Base-by-base conservation (phyloP, 768 basidiomycete genomes). In the Panellus pusillus region DNA sequence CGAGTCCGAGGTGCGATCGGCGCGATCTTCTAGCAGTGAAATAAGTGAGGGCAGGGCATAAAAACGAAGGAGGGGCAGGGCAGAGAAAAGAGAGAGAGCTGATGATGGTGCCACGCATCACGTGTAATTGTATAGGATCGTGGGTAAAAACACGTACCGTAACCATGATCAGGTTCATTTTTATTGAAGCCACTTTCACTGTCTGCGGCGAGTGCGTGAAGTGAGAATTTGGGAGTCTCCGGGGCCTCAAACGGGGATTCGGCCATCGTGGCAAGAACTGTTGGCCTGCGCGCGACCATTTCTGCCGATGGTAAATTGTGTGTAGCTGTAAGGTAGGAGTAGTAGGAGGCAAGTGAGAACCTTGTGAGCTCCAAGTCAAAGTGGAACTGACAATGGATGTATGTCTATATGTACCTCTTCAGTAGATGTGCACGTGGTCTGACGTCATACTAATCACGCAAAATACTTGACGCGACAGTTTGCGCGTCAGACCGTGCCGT, bases 1-100 rank as follows among this genome's bases (percentile, higher is more conserved):
- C 2, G 49, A n/a, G 2, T 27, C 49, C 18, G 35, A 0, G 9
- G 46, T 24, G 9, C n/a, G 45, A 50, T 47, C 55, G 15, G 29
- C 13, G n/a, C 24, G 49, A 48, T 57, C 55, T 35, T 57, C 55
- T 57, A 57, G 12, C 11, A 24, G 11, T 31, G 47, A 42, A 38
- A 44, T 32, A 31, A 27, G 49, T 47, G 39, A 57, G 55, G 14
- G 42, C 9, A 39, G 38, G 55, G 50, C 50, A 52, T 51, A 17
- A 50, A 20, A 56, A 39, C 28, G 55, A 39, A 44, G 44, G 47
- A 7, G 36, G 24, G 39, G 39, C 19, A 15, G 15, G 14, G 13
- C 27, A 29, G 15, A 31, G 19, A 44, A 43, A 32, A 42, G 38
- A 29, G 28, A 24, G 50, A 32, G 18, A 43, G 4, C 35, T 15